phyloP scores from a whole-genome alignment of 2,329 filamentous ascomycete species.

The Tolypocladium ophioglossoides region DNA sequence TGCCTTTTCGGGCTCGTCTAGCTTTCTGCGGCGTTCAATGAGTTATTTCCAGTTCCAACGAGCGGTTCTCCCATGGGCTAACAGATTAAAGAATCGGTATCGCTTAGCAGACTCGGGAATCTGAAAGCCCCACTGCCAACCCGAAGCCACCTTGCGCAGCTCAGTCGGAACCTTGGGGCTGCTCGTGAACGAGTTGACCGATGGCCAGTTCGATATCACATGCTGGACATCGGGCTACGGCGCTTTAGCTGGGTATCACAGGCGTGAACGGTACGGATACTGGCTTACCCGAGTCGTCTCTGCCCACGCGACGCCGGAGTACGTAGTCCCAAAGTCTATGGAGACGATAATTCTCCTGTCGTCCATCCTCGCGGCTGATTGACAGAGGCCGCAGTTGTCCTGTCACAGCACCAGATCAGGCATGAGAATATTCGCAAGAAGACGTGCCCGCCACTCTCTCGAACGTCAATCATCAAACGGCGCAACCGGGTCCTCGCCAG shows the following conservation, averaged over 20 bases:
- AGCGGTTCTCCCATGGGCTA: conserved; percentile 11
- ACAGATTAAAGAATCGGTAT: conserved; percentile 39
- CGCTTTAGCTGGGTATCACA: conserved; percentile 9
- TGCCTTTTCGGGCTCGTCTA: conserved; percentile 20
- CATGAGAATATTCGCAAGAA: background rate
- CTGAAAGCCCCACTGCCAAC: conserved; percentile 39
- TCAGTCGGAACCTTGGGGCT: conserved; percentile 38
- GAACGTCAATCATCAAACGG: background rate
- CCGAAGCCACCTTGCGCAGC: conserved; percentile 28
- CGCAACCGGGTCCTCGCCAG: background rate
- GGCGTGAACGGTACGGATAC: background rate
- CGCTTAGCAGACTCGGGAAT: conserved; percentile 29
- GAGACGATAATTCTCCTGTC: conserved; percentile 36
- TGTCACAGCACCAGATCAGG: background rate
- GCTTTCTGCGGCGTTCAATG: conserved; percentile 14
- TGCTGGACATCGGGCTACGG: conserved; percentile 27
- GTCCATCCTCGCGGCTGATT: conserved; percentile 15
- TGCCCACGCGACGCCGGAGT: conserved; percentile 43
- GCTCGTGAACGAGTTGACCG: conserved; percentile 18
- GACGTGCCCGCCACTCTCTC: background rate
- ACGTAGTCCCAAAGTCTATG: conserved; percentile 48
- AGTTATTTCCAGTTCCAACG: background rate
- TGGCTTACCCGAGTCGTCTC: conserved; percentile 26
- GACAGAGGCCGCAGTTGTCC: background rate
- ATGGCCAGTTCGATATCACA: conserved; percentile 34